These are phyloP conservation scores for Glycyrrhiza uralensis DNA, from an alignment of 306 rosid genomes.

Conservation along the genomic window DNA sequence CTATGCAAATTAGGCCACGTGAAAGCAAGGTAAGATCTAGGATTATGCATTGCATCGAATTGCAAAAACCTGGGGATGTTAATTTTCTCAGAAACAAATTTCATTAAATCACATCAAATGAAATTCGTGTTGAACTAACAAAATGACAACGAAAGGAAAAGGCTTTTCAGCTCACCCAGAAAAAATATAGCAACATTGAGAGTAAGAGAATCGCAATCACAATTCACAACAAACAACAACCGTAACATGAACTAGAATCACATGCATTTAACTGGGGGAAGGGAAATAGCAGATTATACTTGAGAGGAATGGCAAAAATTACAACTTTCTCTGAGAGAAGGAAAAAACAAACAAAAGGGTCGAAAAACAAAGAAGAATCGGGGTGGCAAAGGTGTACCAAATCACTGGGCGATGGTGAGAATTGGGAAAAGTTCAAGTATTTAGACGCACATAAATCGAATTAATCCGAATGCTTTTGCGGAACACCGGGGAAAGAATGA, in stretches of 20 bases:
- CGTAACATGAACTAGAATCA: neutral
- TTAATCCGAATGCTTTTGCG: slow-evolving; percentile 21
- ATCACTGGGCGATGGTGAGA: slow-evolving; percentile 19
- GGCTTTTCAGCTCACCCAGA: neutral
- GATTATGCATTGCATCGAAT: slow-evolving; percentile 3
- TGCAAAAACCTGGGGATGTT: neutral
- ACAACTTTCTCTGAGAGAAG: neutral
- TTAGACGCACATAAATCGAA: slow-evolving; percentile 28
- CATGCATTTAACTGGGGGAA: slow-evolving; percentile 16
- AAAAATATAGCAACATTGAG: slow-evolving; percentile 1
- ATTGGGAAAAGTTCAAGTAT: slow-evolving; percentile 26
- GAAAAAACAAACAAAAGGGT: neutral
- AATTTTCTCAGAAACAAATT: slow-evolving; percentile 1
- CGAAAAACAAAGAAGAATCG: neutral
- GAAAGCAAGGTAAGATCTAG: neutral
- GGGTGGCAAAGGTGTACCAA: slow-evolving; percentile 37
- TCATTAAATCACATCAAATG: neutral
- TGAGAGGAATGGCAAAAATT: slow-evolving; percentile 2
- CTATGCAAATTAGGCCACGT: neutral
- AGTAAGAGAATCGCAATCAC: neutral
- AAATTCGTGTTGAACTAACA: slow-evolving; percentile 22
- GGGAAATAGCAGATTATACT: slow-evolving; percentile 9
- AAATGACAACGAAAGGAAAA: slow-evolving; percentile 10
- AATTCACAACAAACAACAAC: neutral
- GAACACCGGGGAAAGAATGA: slow-evolving; percentile 27